Percentiles rank a stretch among this genome's conserved stretches.
Evolutionary conservation across 208 protist species (phyloP).

Genomic region (Acanthamoeba rhysodes): DNA sequence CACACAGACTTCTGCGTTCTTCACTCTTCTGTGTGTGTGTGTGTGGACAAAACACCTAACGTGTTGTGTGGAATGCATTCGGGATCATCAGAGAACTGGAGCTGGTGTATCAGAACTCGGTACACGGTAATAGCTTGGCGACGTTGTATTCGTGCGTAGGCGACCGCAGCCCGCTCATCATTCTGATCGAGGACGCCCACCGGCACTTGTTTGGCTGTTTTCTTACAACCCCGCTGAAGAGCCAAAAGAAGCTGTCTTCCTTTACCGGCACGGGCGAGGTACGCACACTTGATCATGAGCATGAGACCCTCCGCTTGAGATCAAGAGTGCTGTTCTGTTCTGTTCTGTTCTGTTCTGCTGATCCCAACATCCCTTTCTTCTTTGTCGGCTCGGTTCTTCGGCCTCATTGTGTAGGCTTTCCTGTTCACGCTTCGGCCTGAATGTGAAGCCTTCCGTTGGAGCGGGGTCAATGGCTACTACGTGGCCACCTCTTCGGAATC

Average conservation of each 20-base stretch:
- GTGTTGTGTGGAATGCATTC: not conserved
- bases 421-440: conserved; percentile 31
- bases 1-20: not conserved
- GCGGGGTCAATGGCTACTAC: conserved; percentile 25
- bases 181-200: conserved; percentile 32
- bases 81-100: not conserved
- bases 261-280: conserved; percentile 47
- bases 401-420: not conserved
- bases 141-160: conserved; percentile 32
- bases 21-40: not conserved
- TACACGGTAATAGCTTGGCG: conserved; percentile 38
- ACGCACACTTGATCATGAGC: not conserved
- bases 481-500: conserved; percentile 1
- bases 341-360: conserved; percentile 45
- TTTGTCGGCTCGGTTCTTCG: not conserved
- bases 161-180: conserved; percentile 3
- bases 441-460: conserved; percentile 10
- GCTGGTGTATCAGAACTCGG: conserved; percentile 60
- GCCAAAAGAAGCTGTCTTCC: conserved; percentile 7
- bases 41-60: not conserved
- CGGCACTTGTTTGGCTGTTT: conserved; percentile 43
- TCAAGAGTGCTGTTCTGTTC: no score
- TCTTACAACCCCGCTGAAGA: conserved; percentile 22
- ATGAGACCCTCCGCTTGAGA: no score
- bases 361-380: not conserved